A percentile compares a stretch with the other conserved stretches of the same genome.
These are phyloP conservation scores for Exserohilum turcica DNA, from an alignment of 2,329 filamentous ascomycete genomes.

Conservation along the genomic window DNA sequence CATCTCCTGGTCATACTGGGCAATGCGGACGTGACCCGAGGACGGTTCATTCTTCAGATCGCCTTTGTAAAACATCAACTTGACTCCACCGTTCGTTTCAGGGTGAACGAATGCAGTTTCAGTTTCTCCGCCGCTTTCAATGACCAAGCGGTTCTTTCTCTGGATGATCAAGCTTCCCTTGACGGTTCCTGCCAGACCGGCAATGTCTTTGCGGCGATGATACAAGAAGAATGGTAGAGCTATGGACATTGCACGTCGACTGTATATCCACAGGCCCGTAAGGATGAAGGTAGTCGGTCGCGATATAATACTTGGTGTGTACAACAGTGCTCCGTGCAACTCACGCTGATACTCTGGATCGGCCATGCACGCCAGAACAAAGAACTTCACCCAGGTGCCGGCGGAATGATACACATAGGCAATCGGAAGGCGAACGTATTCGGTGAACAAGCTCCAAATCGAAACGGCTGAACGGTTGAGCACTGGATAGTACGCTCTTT, in stretches of 20 bases:
- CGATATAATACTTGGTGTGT: conserved; percentile 44
- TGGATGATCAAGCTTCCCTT: conserved; percentile 56
- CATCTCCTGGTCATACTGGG: conserved; percentile 56
- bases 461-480: conserved; percentile 36
- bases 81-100: conserved; percentile 44
- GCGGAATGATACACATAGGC: conserved; percentile 52
- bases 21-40: conserved; percentile 52
- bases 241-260: conserved; percentile 52
- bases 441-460: conserved; percentile 29
- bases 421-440: conserved; percentile 42
- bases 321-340: conserved; percentile 52
- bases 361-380: conserved; percentile 57
- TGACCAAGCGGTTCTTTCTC: conserved; percentile 54
- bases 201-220: conserved; percentile 55
- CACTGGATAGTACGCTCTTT: conserved; percentile 37
- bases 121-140: conserved; percentile 55
- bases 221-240: conserved; percentile 56
- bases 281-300: conserved; percentile 49
- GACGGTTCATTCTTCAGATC: conserved; percentile 53
- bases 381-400: conserved; percentile 55
- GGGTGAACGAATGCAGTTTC: conserved; percentile 57
- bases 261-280: conserved; percentile 57
- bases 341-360: conserved; percentile 60
- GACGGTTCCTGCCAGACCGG: conserved; percentile 55
- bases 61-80: conserved; percentile 46